These are phyloP conservation scores for Sporothrix brasiliensis DNA, from an alignment of 2,329 filamentous ascomycete genomes.

Conservation along the genomic window DNA sequence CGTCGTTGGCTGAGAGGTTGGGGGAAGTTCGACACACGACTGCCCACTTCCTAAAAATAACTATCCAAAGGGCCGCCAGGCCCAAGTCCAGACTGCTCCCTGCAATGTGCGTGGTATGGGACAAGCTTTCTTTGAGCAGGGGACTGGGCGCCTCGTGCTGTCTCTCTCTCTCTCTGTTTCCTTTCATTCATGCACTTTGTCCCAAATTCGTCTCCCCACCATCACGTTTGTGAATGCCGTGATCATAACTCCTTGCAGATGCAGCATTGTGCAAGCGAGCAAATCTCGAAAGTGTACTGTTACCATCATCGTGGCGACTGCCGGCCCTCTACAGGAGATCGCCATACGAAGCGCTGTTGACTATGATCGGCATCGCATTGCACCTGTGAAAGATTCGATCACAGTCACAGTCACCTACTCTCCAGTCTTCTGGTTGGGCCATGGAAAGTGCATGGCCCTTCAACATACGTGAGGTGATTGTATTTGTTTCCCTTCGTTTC, in stretches of 20 bases:
- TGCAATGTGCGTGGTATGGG: neutral
- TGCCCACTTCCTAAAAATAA: constrained; percentile 15
- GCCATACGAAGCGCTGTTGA: neutral
- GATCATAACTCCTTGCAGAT: constrained; percentile 20
- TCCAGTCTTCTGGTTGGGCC: neutral
- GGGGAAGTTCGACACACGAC: neutral
- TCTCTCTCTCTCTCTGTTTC: neutral
- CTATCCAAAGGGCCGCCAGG: neutral
- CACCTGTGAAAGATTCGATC: neutral
- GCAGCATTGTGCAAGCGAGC: constrained; percentile 9
- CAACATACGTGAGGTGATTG: neutral
- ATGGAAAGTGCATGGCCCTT: neutral
- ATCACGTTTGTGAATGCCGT: constrained; percentile 11
- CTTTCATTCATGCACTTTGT: neutral
- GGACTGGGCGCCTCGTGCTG: constrained; percentile 9
- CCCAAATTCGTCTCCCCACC: neutral
- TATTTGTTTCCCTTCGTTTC: neutral
- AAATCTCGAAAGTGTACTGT: too few relatives aligned
- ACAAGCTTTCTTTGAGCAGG: too few relatives aligned
- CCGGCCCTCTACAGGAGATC: neutral
- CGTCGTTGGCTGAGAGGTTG: constrained; percentile 2
- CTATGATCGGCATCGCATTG: neutral
- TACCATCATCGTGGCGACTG: neutral
- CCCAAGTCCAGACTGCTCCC: neutral
- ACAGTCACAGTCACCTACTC: constrained; percentile 2